A percentile compares a stretch with the other conserved stretches of the same genome.
These are phyloP conservation scores for Solanum rostratum DNA, from an alignment of 257 asterid species.

Conservation along the genomic window DNA sequence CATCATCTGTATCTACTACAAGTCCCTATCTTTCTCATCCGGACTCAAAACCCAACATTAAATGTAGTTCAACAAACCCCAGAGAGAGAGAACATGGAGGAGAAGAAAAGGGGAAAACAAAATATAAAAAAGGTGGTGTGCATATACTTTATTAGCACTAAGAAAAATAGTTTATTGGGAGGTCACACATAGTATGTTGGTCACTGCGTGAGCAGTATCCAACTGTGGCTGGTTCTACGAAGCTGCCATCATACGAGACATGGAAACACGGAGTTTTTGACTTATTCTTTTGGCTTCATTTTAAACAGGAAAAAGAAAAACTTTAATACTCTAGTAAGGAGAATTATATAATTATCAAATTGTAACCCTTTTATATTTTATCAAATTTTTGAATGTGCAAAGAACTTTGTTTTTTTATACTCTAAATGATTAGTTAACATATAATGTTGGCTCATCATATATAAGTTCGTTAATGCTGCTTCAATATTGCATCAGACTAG, in stretches of 20 bases:
- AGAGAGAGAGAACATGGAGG: background rate
- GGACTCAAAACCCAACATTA: slow-evolving; percentile 15
- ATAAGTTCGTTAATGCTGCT: too few species aligned
- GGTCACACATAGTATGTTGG: background rate
- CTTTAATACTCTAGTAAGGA: too few species aligned
- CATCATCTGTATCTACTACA: background rate
- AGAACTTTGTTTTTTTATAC: too few species aligned
- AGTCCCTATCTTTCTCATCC: background rate
- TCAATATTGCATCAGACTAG: too few species aligned
- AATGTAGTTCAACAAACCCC: slow-evolving; percentile 22
- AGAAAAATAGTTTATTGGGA: background rate
- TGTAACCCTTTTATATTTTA: too few species aligned
- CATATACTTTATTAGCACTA: background rate
- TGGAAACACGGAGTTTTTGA: background rate
- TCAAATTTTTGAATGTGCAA: too few species aligned
- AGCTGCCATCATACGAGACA: background rate
- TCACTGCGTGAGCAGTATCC: background rate
- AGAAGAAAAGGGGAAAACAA: background rate
- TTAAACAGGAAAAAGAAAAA: background rate
- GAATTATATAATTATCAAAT: too few species aligned
- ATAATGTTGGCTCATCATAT: too few species aligned
- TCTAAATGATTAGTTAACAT: too few species aligned
- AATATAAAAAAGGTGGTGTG: background rate
- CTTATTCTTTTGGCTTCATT: background rate
- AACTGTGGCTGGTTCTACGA: background rate